These are phyloP conservation scores for Puccinia coronata DNA, from an alignment of 1,284 basidiomycete genomes.

Conservation along the genomic window DNA sequence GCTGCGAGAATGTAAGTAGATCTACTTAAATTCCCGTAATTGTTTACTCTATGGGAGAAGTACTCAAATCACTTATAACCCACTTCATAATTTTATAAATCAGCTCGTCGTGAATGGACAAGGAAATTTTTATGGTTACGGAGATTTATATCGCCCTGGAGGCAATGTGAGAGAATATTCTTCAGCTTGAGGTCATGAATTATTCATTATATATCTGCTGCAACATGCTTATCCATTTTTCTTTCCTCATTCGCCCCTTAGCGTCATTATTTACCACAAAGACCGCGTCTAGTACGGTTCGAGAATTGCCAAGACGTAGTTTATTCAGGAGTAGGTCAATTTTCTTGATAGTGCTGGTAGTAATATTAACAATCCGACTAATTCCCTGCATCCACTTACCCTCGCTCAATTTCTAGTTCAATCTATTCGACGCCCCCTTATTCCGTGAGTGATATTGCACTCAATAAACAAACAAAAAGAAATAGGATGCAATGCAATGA, in stretches of 20 bases:
- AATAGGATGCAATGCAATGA: too few species aligned
- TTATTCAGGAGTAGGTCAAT: constrained; percentile 42
- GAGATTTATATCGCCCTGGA: constrained; percentile 28
- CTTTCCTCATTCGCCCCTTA: neutral
- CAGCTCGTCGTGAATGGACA: constrained; percentile 28
- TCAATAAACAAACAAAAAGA: neutral
- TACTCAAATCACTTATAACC: too few species aligned
- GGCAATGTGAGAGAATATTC: constrained; percentile 25
- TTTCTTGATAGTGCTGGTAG: neutral
- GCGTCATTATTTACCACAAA: constrained; percentile 6
- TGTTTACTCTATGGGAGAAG: too few species aligned
- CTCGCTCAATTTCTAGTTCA: neutral
- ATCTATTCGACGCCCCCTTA: constrained; percentile 27
- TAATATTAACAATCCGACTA: neutral
- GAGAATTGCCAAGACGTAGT: constrained; percentile 26
- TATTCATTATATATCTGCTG: too few species aligned
- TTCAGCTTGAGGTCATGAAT: too few species aligned
- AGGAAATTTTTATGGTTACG: constrained; percentile 25
- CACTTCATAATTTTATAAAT: neutral
- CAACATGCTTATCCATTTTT: neutral
- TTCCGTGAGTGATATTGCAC: neutral
- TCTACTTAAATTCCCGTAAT: too few species aligned
- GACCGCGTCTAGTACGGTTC: constrained; percentile 36
- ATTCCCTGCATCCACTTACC: neutral
- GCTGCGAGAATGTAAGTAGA: constrained; percentile 27